Evolutionary conservation across 1,284 basidiomycete genomes (phyloP).

Genomic region (Fomes fomentarius): DNA sequence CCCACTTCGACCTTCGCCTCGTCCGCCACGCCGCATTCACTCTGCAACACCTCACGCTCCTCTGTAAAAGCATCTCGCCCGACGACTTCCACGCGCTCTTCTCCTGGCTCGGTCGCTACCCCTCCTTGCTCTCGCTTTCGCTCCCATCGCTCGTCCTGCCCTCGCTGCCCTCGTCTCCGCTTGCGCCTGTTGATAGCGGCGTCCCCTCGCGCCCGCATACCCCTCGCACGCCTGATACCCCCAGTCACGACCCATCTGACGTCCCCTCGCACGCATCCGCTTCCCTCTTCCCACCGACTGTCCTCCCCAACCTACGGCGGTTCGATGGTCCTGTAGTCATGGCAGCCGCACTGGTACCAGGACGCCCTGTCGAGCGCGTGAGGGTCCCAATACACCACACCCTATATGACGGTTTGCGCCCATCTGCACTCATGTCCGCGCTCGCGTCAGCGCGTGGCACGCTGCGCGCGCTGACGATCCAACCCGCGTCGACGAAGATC

Average conservation of each 20-base stretch:
- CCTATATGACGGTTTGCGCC: conserved; percentile 61
- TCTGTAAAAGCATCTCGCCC: conserved; percentile 38
- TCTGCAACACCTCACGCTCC: conserved; percentile 46
- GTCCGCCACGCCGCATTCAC: conserved; percentile 50
- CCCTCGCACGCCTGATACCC: conserved; percentile 23
- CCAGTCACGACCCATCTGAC: conserved; percentile 14
- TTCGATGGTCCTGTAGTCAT: conserved; percentile 30
- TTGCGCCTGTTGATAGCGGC: conserved; percentile 5
- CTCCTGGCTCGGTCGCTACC: conserved; percentile 51
- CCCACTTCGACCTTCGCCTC: conserved; percentile 49
- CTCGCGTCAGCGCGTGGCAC: conserved; percentile 34
- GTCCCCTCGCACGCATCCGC: conserved; percentile 10
- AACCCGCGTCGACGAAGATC: conserved; percentile 27
- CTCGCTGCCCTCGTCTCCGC: conserved; percentile 13
- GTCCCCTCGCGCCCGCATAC: conserved; percentile 14
- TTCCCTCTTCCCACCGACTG: conserved; percentile 14
- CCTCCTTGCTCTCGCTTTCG: conserved; percentile 44
- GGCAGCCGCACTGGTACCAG: conserved; percentile 29
- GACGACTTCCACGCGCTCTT: conserved; percentile 44
- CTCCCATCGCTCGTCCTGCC: conserved; percentile 47
- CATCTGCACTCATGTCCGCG: conserved; percentile 50
- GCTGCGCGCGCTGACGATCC: conserved; percentile 27
- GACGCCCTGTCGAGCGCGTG: conserved; percentile 41
- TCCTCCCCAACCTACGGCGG: conserved; percentile 26
- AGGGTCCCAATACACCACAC: conserved; percentile 55